These are phyloP conservation scores for Penicillium angulare DNA, from an alignment of 495 filamentous ascomycete species.

Conservation along the genomic window DNA sequence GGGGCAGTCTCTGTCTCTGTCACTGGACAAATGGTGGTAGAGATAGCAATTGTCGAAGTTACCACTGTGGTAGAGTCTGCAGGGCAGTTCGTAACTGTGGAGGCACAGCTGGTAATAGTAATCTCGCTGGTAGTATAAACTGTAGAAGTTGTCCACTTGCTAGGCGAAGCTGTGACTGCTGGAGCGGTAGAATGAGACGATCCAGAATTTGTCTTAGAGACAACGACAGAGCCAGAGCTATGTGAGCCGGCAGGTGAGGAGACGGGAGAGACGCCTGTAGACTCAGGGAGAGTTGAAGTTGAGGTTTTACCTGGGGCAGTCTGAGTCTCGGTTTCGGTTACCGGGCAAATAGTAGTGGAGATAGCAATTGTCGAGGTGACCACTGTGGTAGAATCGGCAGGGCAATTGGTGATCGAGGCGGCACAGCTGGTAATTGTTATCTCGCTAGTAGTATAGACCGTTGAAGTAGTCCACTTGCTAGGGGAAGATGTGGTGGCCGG, in stretches of 20 bases:
- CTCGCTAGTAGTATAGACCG: slow-evolving; percentile 56
- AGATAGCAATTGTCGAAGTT: neutral
- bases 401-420: slow-evolving; percentile 57
- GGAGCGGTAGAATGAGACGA: neutral
- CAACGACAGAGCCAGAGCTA: neutral
- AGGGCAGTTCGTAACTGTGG: slow-evolving; percentile 61
- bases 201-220: neutral
- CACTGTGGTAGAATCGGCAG: slow-evolving; percentile 39
- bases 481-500: neutral
- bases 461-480: slow-evolving; percentile 50
- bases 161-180: neutral
- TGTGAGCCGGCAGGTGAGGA: neutral
- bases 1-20: slow-evolving; percentile 5
- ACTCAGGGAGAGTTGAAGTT: neutral
- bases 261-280: neutral
- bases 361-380: slow-evolving; percentile 1
- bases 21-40: slow-evolving; percentile 1
- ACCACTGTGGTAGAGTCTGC: slow-evolving; percentile 35
- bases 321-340: slow-evolving; percentile 6
- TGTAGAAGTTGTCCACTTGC: slow-evolving; percentile 53
- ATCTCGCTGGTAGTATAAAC: slow-evolving; percentile 56
- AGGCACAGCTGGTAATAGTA: slow-evolving; percentile 57
- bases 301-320: neutral
- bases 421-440: slow-evolving; percentile 59
- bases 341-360: slow-evolving; percentile 3